Conservation (phyloP, 2,329 filamentous ascomycete genomes). For the Dichotomopilus funicola region DNA sequence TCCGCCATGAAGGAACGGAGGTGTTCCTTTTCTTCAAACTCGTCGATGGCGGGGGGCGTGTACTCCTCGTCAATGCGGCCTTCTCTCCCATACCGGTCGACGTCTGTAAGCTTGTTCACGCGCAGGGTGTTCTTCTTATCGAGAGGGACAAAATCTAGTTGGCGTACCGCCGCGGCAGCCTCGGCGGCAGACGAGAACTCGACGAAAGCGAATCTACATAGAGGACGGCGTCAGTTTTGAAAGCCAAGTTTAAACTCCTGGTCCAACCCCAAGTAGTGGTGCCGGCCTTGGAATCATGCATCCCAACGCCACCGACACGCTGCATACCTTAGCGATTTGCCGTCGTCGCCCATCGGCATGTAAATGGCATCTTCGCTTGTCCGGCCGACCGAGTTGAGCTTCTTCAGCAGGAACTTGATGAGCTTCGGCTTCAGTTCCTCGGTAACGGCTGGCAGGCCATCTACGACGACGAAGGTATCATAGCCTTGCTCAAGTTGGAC, state of each 20-base stretch:
- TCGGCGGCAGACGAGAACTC: slow-evolving; percentile 90
- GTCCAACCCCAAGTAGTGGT: no score
- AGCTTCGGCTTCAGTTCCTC: slow-evolving; percentile 91
- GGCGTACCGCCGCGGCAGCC: slow-evolving; percentile 81
- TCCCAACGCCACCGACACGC: background rate
- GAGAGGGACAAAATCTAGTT: slow-evolving; percentile 77
- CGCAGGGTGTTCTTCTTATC: slow-evolving; percentile 95
- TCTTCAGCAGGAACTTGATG: slow-evolving; percentile 91
- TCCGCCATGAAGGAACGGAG: slow-evolving; percentile 90
- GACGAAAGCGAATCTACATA: slow-evolving; percentile 81
- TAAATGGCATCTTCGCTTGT: slow-evolving; percentile 80
- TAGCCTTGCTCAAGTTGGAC: slow-evolving; percentile 93
- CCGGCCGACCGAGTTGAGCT: slow-evolving; percentile 78
- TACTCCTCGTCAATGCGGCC: slow-evolving; percentile 91
- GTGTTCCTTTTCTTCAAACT: slow-evolving; percentile 89
- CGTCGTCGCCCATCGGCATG: slow-evolving; percentile 88
- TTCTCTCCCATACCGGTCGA: slow-evolving; percentile 92
- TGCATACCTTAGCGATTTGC: slow-evolving; percentile 72
- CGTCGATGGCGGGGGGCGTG: slow-evolving; percentile 69
- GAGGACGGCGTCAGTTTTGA: background rate
- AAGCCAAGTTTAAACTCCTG: background rate
- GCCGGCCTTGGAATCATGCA: no score
- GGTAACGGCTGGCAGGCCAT: slow-evolving; percentile 83
- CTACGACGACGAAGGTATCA: slow-evolving; percentile 92
- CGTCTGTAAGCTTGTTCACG: slow-evolving; percentile 97